phyloP scores from a whole-genome alignment of 1,284 basidiomycete genomes.

The Ustilago hordei region DNA sequence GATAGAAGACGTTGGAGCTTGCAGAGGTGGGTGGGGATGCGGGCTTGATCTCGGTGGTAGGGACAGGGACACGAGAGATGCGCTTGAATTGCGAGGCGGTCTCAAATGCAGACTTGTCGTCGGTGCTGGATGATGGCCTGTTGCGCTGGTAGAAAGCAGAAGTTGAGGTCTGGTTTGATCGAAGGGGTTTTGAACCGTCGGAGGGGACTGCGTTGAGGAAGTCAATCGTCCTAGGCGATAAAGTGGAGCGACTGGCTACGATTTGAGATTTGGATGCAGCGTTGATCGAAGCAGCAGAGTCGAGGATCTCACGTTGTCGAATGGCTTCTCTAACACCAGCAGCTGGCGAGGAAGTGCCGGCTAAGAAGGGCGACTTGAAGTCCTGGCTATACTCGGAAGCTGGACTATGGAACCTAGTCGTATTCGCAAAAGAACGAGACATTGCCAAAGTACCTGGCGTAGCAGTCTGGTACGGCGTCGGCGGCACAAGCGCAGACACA shows the following conservation, averaged over 20 bases:
- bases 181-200: conserved; percentile 18
- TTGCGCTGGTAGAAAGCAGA: conserved; percentile 35
- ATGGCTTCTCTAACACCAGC: conserved; percentile 46
- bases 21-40: conserved; percentile 22
- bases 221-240: conserved; percentile 28
- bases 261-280: conserved; percentile 9
- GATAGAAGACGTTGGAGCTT: conserved; percentile 10
- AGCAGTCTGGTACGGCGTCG: conserved; percentile 35
- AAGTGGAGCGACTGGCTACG: conserved; percentile 25
- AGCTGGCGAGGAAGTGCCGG: conserved; percentile 37
- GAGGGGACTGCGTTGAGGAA: conserved; percentile 25
- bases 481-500: conserved; percentile 25
- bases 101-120: background rate
- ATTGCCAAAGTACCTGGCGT: conserved; percentile 38
- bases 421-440: conserved; percentile 39
- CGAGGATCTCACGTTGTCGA: conserved; percentile 43
- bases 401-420: conserved; percentile 34
- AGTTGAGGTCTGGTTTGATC: conserved; percentile 27
- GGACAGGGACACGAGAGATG: conserved; percentile 34
- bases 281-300: conserved; percentile 18
- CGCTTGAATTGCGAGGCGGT: conserved; percentile 12
- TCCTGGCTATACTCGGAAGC: conserved; percentile 48
- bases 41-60: conserved; percentile 20
- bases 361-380: conserved; percentile 36
- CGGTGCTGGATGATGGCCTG: background rate